Conservation (phyloP, 192 early-diverging fungal genomes). For the Coemansia sp. region DNA sequence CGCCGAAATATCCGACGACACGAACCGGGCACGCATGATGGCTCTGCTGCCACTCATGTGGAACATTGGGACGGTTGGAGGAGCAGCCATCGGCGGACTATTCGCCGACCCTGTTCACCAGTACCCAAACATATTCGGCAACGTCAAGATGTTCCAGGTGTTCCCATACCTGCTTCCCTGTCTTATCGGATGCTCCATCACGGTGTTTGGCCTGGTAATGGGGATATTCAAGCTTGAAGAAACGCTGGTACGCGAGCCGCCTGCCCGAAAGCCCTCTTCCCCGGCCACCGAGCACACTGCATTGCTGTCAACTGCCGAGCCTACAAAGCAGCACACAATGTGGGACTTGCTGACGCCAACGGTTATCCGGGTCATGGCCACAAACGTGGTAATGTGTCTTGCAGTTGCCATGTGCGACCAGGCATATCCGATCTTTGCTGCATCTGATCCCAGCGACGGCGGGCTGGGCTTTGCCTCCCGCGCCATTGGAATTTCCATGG, state of each 20-base stretch:
- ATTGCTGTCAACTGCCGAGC: not conserved
- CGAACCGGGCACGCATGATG: slow-evolving; percentile 77
- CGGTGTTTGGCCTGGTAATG: slow-evolving; percentile 62
- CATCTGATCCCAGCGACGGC: slow-evolving; percentile 36
- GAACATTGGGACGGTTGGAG: slow-evolving; percentile 63
- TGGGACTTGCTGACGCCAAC: slow-evolving; percentile 35
- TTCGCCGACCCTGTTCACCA: slow-evolving; percentile 70
- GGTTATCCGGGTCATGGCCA: slow-evolving; percentile 19
- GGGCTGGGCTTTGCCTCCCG: slow-evolving; percentile 55
- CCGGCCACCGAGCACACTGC: slow-evolving; percentile 4
- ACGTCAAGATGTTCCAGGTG: slow-evolving; percentile 56
- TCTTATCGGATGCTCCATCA: slow-evolving; percentile 60
- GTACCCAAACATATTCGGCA: slow-evolving; percentile 63
- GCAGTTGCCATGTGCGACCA: slow-evolving; percentile 21
- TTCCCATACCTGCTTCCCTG: slow-evolving; percentile 89
- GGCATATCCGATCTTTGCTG: slow-evolving; percentile 47
- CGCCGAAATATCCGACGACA: slow-evolving; percentile 81
- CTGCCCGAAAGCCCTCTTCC: not conserved
- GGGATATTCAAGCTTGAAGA: slow-evolving; percentile 66
- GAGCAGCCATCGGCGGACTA: slow-evolving; percentile 78
- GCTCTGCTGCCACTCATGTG: slow-evolving; percentile 70
- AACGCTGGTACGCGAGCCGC: slow-evolving; percentile 41
- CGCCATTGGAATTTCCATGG: slow-evolving; percentile 54
- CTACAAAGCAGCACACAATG: slow-evolving; percentile 5
- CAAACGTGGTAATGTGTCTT: slow-evolving; percentile 23